Percentiles rank a stretch among this genome's conserved stretches.
These are phyloP conservation scores for Trichocladium antarcticum DNA, from an alignment of 495 filamentous ascomycete genomes.

Conservation along the genomic window DNA sequence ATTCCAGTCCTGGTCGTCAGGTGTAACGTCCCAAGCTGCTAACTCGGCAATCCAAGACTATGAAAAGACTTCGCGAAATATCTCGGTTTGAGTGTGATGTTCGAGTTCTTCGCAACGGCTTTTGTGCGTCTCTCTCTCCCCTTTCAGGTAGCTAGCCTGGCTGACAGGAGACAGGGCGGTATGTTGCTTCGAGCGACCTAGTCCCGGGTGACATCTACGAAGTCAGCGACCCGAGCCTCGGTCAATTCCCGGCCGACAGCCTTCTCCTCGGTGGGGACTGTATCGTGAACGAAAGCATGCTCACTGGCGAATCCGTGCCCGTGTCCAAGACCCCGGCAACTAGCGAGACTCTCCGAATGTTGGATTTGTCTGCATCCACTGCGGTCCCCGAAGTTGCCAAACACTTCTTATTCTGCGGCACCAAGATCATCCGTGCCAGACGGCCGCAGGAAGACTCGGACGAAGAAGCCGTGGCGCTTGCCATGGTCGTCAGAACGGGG, in stretches of 20 bases:
- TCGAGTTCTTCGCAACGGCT: conserved; percentile 83
- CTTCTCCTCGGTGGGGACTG: conserved; percentile 87
- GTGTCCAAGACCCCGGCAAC: conserved; percentile 83
- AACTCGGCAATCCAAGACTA: conserved; percentile 53
- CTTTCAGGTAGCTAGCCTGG: conserved; percentile 2
- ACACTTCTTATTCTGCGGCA: conserved; percentile 87
- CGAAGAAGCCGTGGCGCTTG: conserved; percentile 83
- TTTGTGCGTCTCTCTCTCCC: conserved; percentile 52
- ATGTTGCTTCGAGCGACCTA: conserved; percentile 73
- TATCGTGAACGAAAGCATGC: conserved; percentile 99
- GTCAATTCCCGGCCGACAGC: conserved; percentile 90
- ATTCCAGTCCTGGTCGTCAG: background rate
- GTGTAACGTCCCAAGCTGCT: background rate
- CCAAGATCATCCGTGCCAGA: conserved; percentile 84
- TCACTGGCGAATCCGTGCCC: conserved; percentile 95
- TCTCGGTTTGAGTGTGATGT: conserved; percentile 92
- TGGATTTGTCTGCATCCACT: conserved; percentile 67
- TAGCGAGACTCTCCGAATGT: conserved; percentile 61
- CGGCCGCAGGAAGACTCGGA: conserved; percentile 72
- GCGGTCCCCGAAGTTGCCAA: conserved; percentile 70
- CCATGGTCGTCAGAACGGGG: conserved; percentile 83
- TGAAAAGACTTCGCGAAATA: conserved; percentile 81
- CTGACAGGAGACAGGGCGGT: conserved; percentile 54
- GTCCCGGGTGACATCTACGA: conserved; percentile 97
- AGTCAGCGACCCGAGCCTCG: conserved; percentile 86